Evolutionary conservation across 108 stramenopile species (phyloP), one percentile per base, ranked within the genome.

Genomic region (Schizochytrium sp.): DNA sequence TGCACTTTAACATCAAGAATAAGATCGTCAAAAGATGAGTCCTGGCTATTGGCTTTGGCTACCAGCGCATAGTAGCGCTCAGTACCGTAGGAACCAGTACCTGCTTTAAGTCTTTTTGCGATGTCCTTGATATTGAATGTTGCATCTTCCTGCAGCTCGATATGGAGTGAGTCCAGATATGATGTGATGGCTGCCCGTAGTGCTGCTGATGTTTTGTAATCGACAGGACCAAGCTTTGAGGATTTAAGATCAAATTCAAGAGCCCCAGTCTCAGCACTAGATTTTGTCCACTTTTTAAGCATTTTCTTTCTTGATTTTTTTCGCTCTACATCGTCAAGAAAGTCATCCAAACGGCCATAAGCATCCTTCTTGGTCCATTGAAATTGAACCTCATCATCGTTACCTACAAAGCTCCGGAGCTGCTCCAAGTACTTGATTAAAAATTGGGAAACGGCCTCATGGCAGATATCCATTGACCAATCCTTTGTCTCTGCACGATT

Each of bases 31-130:
- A 44, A 69, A 28, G 28, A 28, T 44, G 7, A 44, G 44, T 69
- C 64, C 64, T 28, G 10, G 2, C 64, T 69, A 28, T 38, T 38
- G 64, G 42, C 64, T 44, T 69, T 28, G 28, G 28, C 64, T 5
- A 69, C 64, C 64, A 69, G 28, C 1, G 44, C 64, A 15, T 69
- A 69, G 64, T 69, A 69, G 28, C 64, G 64, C 28, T 38, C 15
- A 8, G 64, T 69, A 38, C 64, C 64, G 64, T 69, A 69, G 42
- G 64, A 69, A 44, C 64, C 64, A 38, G 44, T 38, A 15, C 64
- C 64, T 8, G 64, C 64, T 7, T 15, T 7, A 13, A 69, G 64
- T 7, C 64, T 7, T 44, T 69, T 38, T 8, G 64, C 64, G 5
- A 69, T 15, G 15, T 69, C 64, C 2, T 69, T 69, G 64, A 69